Percentiles rank a stretch among this genome's conserved stretches.
phyloP scores from a whole-genome alignment of 805 yeast species.

The Candida saitoana region DNA sequence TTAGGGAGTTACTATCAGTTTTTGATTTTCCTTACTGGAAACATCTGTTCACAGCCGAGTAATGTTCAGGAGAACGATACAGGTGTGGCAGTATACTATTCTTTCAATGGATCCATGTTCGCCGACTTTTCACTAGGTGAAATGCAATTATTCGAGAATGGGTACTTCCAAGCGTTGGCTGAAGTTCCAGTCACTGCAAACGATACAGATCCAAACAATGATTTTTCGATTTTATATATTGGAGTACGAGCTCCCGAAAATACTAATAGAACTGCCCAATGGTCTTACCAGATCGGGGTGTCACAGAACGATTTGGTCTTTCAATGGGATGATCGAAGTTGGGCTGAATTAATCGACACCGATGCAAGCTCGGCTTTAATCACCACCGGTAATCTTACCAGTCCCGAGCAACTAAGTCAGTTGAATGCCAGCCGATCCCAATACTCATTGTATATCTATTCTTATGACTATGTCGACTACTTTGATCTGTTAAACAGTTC shows the following conservation, averaged over 20 bases:
- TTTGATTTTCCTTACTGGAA: slow-evolving; percentile 49
- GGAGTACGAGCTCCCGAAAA: slow-evolving; percentile 41
- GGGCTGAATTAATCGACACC: slow-evolving; percentile 60
- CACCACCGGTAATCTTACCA: slow-evolving; percentile 49
- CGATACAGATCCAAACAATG: slow-evolving; percentile 4
- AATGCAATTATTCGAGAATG: slow-evolving; percentile 27
- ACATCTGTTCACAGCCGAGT: slow-evolving; percentile 40
- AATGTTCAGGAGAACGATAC: slow-evolving; percentile 20
- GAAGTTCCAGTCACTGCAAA: slow-evolving; percentile 21
- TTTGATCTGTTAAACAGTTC: slow-evolving; percentile 46
- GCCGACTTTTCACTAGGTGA: slow-evolving; percentile 22
- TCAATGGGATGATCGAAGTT: slow-evolving; percentile 62
- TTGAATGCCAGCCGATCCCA: slow-evolving; percentile 24
- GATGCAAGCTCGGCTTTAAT: slow-evolving; percentile 67
- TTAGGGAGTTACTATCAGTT: slow-evolving; percentile 44
- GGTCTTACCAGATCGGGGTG: slow-evolving; percentile 66
- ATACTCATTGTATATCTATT: slow-evolving; percentile 46
- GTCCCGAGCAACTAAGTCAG: slow-evolving; percentile 10
- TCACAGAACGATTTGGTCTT: slow-evolving; percentile 60
- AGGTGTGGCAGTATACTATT: slow-evolving; percentile 33
- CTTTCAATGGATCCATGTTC: slow-evolving; percentile 35
- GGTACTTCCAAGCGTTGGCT: slow-evolving; percentile 39
- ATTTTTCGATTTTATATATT: slow-evolving; percentile 26
- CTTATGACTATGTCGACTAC: slow-evolving; percentile 32
- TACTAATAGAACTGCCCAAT: slow-evolving; percentile 31